These are phyloP conservation scores for Penicillium lagena DNA, from an alignment of 495 filamentous ascomycete genomes.

Conservation along the genomic window DNA sequence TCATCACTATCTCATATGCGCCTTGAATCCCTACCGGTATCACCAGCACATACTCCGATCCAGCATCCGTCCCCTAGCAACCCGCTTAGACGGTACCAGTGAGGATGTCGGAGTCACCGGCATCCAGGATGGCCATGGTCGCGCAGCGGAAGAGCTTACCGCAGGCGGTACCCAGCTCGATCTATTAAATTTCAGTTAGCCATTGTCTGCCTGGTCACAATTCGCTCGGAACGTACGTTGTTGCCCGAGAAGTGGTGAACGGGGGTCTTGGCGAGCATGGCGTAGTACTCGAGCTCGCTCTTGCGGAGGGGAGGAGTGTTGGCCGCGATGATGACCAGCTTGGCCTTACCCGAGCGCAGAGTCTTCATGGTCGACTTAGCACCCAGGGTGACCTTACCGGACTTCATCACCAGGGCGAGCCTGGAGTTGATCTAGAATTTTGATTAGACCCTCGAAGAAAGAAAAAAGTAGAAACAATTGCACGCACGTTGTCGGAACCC, in stretches of 20 bases:
- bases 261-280: constrained; percentile 88
- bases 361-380: constrained; percentile 97
- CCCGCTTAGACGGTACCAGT: constrained; percentile 46
- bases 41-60: too few species aligned
- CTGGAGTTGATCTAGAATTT: constrained; percentile 65
- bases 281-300: constrained; percentile 89
- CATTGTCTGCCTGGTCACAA: constrained; percentile 36
- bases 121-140: constrained; percentile 93
- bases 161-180: constrained; percentile 93
- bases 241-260: constrained; percentile 98
- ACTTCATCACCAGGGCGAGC: constrained; percentile 96
- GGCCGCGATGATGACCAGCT: constrained; percentile 73
- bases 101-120: constrained; percentile 98
- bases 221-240: constrained; percentile 73
- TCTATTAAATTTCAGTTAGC: constrained; percentile 49
- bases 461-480: too few species aligned
- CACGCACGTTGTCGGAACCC: constrained; percentile 63
- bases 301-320: constrained; percentile 96
- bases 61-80: too few species aligned
- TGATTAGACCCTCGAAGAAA: too few species aligned
- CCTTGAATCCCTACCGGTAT: too few species aligned
- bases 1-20: too few species aligned
- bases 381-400: constrained; percentile 85
- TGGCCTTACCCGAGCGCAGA: constrained; percentile 63
- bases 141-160: constrained; percentile 81